Conservation (phyloP, 768 basidiomycete species). For the Chalciporus sphaerocephalus region DNA sequence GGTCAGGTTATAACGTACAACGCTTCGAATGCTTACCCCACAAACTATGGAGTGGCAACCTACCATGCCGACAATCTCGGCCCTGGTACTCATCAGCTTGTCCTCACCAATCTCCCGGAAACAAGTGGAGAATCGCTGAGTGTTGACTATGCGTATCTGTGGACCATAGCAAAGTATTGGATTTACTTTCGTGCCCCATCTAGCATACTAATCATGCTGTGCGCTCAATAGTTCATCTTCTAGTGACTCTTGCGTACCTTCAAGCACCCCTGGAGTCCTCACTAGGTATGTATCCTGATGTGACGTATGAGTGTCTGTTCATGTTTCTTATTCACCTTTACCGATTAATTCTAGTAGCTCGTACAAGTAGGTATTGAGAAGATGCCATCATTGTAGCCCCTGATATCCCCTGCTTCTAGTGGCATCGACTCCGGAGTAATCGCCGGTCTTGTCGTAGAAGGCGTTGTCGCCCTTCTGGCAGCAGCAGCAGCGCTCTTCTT, state of each 20-base stretch:
- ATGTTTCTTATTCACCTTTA: background rate
- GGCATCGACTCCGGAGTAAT: conserved; percentile 20
- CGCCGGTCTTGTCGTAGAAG: conserved; percentile 19
- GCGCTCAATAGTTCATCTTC: background rate
- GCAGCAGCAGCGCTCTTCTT: conserved; percentile 15
- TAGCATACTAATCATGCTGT: background rate
- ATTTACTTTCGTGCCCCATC: background rate
- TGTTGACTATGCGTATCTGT: conserved; percentile 33
- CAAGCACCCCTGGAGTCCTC: background rate
- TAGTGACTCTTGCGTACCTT: background rate
- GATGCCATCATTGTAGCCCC: background rate
- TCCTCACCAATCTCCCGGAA: conserved; percentile 30
- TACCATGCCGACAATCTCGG: conserved; percentile 38
- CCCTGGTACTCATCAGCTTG: conserved; percentile 33
- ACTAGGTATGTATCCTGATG: background rate
- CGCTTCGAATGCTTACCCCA: conserved; percentile 12
- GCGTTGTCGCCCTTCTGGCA: conserved; percentile 12
- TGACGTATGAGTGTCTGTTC: too few species aligned
- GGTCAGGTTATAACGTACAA: conserved; percentile 17
- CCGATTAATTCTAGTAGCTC: background rate
- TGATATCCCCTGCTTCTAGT: conserved; percentile 9
- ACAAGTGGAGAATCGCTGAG: conserved; percentile 21
- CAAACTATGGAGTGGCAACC: conserved; percentile 26
- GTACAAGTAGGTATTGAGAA: conserved; percentile 13
- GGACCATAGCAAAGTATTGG: conserved; percentile 17